Conservation (phyloP, 1,284 basidiomycete genomes). For the Ganoderma meredithae region DNA sequence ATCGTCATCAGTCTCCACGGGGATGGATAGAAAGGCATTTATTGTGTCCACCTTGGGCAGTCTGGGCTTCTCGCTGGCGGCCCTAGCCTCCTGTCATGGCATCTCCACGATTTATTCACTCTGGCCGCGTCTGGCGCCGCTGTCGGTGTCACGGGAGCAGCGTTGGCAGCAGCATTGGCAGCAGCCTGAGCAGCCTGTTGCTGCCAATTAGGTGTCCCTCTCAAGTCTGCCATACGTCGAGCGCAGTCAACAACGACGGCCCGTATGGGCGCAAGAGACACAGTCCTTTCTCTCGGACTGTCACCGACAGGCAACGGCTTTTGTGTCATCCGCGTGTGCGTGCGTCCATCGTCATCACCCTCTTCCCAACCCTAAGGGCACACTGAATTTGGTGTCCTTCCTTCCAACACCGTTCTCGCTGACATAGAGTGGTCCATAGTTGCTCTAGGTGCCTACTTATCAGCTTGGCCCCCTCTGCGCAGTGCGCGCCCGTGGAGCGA, state of each 20-base stretch:
- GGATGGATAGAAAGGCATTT: not conserved
- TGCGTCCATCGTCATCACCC: too few species aligned
- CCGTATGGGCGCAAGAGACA: too few species aligned
- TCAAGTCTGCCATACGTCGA: too few species aligned
- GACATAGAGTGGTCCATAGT: not conserved
- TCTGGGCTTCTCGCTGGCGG: not conserved
- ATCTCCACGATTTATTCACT: not conserved
- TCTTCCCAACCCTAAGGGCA: too few species aligned
- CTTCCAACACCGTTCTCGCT: not conserved
- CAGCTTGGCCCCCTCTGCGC: not conserved
- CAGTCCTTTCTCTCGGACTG: not conserved
- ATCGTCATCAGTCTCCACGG: not conserved
- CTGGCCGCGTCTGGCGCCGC: too few species aligned
- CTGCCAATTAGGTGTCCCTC: too few species aligned
- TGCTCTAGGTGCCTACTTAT: not conserved
- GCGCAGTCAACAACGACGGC: too few species aligned
- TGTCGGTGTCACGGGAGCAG: too few species aligned
- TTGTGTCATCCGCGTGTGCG: too few species aligned
- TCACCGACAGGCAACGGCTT: not conserved
- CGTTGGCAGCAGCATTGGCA: too few species aligned
- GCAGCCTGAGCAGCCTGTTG: too few species aligned
- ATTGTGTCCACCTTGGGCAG: not conserved
- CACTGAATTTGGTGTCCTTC: not conserved
- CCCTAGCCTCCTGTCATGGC: too few species aligned
- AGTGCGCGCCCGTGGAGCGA: constrained; percentile 3